Conservation (phyloP, 768 basidiomycete species). For the Kwoniella dendrophila region DNA sequence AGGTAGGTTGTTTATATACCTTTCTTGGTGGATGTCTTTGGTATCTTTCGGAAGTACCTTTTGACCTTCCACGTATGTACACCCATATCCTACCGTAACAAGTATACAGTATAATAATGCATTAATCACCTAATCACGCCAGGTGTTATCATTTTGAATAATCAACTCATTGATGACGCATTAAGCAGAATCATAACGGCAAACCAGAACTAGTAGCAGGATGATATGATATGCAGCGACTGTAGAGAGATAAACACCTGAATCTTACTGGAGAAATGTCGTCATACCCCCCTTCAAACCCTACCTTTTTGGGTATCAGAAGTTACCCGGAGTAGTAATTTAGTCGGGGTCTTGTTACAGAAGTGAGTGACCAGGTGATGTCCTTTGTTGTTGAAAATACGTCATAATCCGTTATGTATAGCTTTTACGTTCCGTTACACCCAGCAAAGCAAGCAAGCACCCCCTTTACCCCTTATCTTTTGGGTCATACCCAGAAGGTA, state of each 20-base stretch:
- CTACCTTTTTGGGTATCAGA: too few species aligned
- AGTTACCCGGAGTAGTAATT: conserved; percentile 1
- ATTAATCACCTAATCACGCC: not conserved
- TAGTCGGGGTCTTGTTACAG: not conserved
- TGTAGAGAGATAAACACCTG: too few species aligned
- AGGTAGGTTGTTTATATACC: conserved; percentile 28
- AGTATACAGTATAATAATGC: not conserved
- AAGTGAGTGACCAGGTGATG: conserved; percentile 2
- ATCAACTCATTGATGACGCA: conserved; percentile 6
- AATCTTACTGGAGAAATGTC: too few species aligned
- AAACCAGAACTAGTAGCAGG: too few species aligned
- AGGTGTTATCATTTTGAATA: not conserved
- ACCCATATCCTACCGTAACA: not conserved
- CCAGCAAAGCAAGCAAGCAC: not conserved
- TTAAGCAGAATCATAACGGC: too few species aligned
- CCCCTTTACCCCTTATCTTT: too few species aligned
- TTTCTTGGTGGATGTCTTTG: not conserved
- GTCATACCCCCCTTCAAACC: conserved; percentile 7
- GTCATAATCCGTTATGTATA: not conserved
- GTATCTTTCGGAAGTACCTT: not conserved
- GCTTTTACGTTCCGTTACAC: not conserved
- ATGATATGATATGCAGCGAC: too few species aligned
- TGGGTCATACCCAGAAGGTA: too few species aligned
- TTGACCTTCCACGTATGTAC: not conserved
- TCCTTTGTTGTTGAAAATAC: not conserved